Conservation (phyloP, 768 basidiomycete genomes). For the Melanogaster broomeanus region DNA sequence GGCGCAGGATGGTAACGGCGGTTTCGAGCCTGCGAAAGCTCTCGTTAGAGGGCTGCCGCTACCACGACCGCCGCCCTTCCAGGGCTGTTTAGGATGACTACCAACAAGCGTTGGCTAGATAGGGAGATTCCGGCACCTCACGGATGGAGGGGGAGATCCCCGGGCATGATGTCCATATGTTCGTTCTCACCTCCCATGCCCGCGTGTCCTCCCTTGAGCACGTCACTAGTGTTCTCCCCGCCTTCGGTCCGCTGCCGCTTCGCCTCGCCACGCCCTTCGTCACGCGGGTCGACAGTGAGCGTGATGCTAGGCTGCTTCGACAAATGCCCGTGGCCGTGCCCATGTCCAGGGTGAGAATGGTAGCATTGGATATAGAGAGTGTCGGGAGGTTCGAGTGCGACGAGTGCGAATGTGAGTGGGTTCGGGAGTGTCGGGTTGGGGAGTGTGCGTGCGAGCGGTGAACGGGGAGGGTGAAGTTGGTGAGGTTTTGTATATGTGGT, state of each 20-base stretch:
- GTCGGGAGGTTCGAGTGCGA: slow-evolving; percentile 10
- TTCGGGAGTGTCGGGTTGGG: slow-evolving; percentile 17
- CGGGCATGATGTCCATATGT: slow-evolving; percentile 27
- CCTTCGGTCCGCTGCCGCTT: slow-evolving; percentile 27
- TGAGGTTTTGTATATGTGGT: slow-evolving; percentile 75
- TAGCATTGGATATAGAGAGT: slow-evolving; percentile 10
- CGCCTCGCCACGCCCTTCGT: slow-evolving; percentile 18
- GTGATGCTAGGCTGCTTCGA: slow-evolving; percentile 30
- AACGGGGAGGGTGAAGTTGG: slow-evolving; percentile 46
- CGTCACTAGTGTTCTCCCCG: slow-evolving; percentile 6
- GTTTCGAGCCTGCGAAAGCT: too few species aligned
- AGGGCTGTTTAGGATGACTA: too few species aligned
- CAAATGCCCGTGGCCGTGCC: too few species aligned
- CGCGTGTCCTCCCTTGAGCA: slow-evolving; percentile 5
- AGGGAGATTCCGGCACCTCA: too few species aligned
- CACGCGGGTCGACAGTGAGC: slow-evolving; percentile 28
- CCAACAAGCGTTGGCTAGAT: too few species aligned
- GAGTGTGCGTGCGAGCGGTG: slow-evolving; percentile 19
- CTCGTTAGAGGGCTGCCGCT: too few species aligned
- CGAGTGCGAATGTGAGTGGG: slow-evolving; percentile 5
- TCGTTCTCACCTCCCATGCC: slow-evolving; percentile 8
- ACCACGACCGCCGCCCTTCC: too few species aligned
- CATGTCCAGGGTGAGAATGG: slow-evolving; percentile 18
- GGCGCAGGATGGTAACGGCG: too few species aligned
- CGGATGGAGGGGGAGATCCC: too few species aligned